phyloP scores from a whole-genome alignment of 176 grass and related monocot species.

The Tillandsia leiboldiana region DNA sequence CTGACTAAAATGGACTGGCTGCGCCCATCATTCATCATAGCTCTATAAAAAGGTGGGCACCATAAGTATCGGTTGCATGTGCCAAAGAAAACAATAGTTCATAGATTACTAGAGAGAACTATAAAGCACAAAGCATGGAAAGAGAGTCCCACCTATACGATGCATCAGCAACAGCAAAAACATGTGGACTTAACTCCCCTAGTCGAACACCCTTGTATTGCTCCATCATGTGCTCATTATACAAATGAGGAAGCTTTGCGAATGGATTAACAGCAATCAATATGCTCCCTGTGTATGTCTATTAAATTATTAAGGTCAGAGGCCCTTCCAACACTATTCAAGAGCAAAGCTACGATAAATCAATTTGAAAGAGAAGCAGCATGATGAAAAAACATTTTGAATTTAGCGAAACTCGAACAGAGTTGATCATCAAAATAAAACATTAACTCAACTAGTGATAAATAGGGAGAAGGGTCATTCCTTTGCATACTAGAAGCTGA shows the following conservation, averaged over 20 bases:
- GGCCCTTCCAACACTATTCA: background rate
- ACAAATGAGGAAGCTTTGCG: slow-evolving; percentile 89
- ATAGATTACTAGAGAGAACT: background rate
- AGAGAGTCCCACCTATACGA: slow-evolving; percentile 65
- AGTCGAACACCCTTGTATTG: slow-evolving; percentile 81
- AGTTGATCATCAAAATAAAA: no score
- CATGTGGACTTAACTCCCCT: slow-evolving; percentile 97
- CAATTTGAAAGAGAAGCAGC: background rate
- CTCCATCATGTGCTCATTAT: slow-evolving; percentile 97
- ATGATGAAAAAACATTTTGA: slow-evolving; percentile 12
- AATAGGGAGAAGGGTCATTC: no score
- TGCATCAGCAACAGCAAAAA: slow-evolving; percentile 92
- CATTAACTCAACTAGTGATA: no score
- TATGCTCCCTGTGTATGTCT: slow-evolving; percentile 98
- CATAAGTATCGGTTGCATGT: background rate
- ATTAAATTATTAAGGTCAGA: slow-evolving; percentile 15
- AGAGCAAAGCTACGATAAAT: no score
- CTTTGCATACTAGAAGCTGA: no score
- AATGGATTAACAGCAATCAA: slow-evolving; percentile 99
- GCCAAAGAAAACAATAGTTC: slow-evolving; percentile 1
- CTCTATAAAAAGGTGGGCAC: slow-evolving; percentile 30
- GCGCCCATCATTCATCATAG: slow-evolving; percentile 72
- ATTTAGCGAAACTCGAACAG: background rate
- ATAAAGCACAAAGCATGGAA: slow-evolving; percentile 9
- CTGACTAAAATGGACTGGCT: slow-evolving; percentile 96